These are phyloP conservation scores for Crithidia fasciculata DNA, from an alignment of 208 protist genomes.

Conservation along the genomic window DNA sequence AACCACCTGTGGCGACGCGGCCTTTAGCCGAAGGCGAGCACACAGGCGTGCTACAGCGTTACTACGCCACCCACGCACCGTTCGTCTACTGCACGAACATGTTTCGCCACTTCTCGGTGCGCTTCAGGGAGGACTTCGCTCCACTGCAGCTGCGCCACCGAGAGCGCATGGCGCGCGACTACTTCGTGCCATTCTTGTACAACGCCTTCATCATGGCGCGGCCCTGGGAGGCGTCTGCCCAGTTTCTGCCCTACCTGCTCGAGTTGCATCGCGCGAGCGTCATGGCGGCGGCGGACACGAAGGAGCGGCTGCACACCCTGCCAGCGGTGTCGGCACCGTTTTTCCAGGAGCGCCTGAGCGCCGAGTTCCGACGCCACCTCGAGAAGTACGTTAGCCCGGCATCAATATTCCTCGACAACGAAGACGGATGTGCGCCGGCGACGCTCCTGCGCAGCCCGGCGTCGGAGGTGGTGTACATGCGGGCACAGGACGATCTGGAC, in stretches of 20 bases:
- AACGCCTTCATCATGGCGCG: slow-evolving; percentile 51
- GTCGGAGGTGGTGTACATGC: slow-evolving; percentile 26
- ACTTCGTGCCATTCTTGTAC: slow-evolving; percentile 53
- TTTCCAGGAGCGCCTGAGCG: not conserved
- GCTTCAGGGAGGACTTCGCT: slow-evolving; percentile 33
- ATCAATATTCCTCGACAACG: slow-evolving; percentile 49
- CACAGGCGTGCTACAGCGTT: slow-evolving; percentile 13
- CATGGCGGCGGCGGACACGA: slow-evolving; percentile 3
- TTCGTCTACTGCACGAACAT: slow-evolving; percentile 60
- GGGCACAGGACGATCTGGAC: slow-evolving; percentile 19
- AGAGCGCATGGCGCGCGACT: slow-evolving; percentile 29
- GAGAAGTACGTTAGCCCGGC: slow-evolving; percentile 7
- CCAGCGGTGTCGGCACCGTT: slow-evolving; percentile 7
- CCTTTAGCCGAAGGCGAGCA: slow-evolving; percentile 10
- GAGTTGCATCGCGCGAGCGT: slow-evolving; percentile 12
- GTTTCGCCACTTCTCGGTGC: slow-evolving; percentile 42
- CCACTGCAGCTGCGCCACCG: slow-evolving; percentile 35
- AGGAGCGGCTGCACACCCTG: not conserved
- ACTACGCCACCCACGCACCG: slow-evolving; percentile 52
- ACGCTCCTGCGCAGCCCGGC: slow-evolving; percentile 25
- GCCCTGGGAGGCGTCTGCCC: slow-evolving; percentile 46
- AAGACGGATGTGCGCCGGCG: slow-evolving; percentile 47
- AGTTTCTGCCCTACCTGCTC: slow-evolving; percentile 49
- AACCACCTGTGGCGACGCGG: not conserved
- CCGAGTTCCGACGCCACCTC: slow-evolving; percentile 2